phyloP scores from a whole-genome alignment of 2,329 filamentous ascomycete genomes.

The Microascus cirrosus region DNA sequence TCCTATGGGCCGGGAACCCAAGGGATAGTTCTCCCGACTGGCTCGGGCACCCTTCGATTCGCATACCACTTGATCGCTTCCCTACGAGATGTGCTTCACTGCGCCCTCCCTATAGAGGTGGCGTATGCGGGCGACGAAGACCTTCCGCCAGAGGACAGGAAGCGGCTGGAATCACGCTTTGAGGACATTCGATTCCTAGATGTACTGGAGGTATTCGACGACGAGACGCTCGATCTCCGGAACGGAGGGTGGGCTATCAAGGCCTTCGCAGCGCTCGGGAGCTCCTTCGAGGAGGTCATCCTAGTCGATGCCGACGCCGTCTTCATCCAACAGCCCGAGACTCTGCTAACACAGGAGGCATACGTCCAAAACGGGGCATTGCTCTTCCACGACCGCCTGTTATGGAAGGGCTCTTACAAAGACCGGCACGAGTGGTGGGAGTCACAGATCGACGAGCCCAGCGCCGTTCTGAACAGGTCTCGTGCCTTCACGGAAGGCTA shows the following conservation, averaged over 20 bases:
- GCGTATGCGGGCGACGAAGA: constrained; percentile 23
- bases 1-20: not conserved
- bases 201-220: constrained; percentile 19
- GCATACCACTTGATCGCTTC: constrained; percentile 22
- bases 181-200: constrained; percentile 18
- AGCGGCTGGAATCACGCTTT: constrained; percentile 9
- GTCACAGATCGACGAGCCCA: constrained; percentile 21
- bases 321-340: constrained; percentile 22
- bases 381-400: constrained; percentile 28
- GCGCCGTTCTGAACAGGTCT: constrained; percentile 18
- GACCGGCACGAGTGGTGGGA: constrained; percentile 25
- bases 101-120: constrained; percentile 21
- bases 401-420: constrained; percentile 20
- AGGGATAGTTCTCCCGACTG: constrained; percentile 23
- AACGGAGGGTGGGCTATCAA: constrained; percentile 27
- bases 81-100: constrained; percentile 16
- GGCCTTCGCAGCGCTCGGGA: constrained; percentile 25
- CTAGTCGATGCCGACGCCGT: constrained; percentile 27
- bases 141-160: constrained; percentile 13
- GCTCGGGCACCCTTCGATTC: constrained; percentile 15
- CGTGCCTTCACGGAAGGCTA: constrained; percentile 26
- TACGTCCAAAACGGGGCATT: constrained; percentile 20
- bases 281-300: constrained; percentile 22
- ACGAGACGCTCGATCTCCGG: constrained; percentile 15
- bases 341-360: constrained; percentile 17